Evolutionary conservation across 2,329 filamentous ascomycete genomes (phyloP), one percentile per base, ranked within the genome.

Genomic region (Cladophialophora yegresii): DNA sequence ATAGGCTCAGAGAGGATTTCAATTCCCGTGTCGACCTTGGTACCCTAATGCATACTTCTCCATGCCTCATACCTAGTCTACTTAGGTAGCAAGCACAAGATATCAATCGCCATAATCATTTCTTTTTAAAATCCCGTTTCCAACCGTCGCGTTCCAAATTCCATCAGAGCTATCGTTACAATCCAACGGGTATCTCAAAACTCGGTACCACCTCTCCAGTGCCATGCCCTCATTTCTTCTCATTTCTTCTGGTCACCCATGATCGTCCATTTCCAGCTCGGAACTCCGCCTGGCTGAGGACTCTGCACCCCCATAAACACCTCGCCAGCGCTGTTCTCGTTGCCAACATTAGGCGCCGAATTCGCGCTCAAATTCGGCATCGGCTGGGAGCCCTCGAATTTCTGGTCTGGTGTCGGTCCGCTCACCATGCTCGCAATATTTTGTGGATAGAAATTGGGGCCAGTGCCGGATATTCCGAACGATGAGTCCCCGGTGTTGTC

Each of bases 261-360:
- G 30, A 69, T 64, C 4, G 68, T 70, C 69, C 69, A 71, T 50
- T 69, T 70, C 70, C 70, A 71, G 54, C 53, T 60, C 2, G 69
- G 62, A 20, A 68, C 50, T 8, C 65, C 67, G 9, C 68, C 68
- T 2, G 70, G 65, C 36, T 66, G 67, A 7, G 70, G 70, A 40
- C 65, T 68, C 36, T 67, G 63, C 30, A 69, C 66, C 5, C 70
- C 70, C 70, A 71, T 71, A 59, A 71, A 71, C n/a, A 70, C 69
- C 58, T 71, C 66, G 33, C 70, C 70, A 50, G 55, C 50, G 22
- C 26, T 64, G 26, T 62, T 64, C 22, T 65, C 69, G 49, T 62
- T 67, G 47, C 33, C 33, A 16, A 43, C 40, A 20, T 26, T 61
- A 20, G 32, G 54, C 5, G 64, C 58, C 13, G 60, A 54, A 20